Conservation (phyloP, 2,329 filamentous ascomycete species). For the Ophiostoma tasmaniense region DNA sequence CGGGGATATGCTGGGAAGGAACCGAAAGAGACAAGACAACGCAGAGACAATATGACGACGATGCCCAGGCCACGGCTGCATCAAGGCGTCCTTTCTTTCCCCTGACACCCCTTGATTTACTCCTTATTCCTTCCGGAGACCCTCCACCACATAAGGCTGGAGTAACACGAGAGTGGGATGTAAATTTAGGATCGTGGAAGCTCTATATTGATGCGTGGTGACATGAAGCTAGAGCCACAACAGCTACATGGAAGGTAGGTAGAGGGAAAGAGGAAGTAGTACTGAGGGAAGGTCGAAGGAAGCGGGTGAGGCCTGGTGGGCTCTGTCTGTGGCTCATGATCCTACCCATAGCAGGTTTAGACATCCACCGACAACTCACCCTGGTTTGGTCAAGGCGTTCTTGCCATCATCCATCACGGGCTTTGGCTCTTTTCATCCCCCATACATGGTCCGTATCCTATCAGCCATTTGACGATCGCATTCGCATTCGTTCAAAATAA, state of each 20-base stretch:
- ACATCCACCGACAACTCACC: not conserved
- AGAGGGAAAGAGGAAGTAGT: not conserved
- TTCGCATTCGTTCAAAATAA: too few species aligned
- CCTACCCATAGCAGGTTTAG: not conserved
- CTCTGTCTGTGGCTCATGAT: not conserved
- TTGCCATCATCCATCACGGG: not conserved
- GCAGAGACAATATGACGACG: not conserved
- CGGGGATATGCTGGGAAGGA: not conserved
- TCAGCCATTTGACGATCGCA: too few species aligned
- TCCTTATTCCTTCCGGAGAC: not conserved
- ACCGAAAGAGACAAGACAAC: not conserved
- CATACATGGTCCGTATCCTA: not conserved
- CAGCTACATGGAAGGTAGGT: not conserved
- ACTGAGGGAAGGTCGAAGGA: not conserved
- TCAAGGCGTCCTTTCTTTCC: not conserved
- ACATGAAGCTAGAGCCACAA: not conserved
- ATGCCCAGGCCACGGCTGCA: not conserved
- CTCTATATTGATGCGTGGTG: not conserved
- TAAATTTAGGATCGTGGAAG: not conserved
- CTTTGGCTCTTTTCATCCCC: not conserved
- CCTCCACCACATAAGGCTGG: constrained; percentile 1
- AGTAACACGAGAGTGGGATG: not conserved
- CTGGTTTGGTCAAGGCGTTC: not conserved
- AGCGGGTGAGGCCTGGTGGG: not conserved
- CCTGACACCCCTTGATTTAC: not conserved